Conservation (phyloP, 2,329 filamentous ascomycete genomes). For the Pleoardoris graminearum region DNA sequence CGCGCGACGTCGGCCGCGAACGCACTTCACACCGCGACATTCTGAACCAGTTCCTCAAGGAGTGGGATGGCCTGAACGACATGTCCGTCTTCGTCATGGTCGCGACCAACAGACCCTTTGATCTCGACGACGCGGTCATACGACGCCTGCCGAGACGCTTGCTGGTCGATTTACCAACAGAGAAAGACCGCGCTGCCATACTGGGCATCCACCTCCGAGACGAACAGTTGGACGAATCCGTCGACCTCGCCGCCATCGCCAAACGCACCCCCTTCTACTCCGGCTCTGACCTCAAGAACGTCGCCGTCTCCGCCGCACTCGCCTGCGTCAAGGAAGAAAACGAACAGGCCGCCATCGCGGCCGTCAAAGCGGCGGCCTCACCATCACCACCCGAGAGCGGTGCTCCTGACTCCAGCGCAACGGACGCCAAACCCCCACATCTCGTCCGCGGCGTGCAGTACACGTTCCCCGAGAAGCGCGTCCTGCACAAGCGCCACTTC, state of each 20-base stretch:
- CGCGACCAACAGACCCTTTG: constrained; percentile 92
- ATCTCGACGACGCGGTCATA: constrained; percentile 85
- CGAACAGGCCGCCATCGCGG: constrained; percentile 41
- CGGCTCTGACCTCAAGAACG: constrained; percentile 80
- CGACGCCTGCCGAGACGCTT: constrained; percentile 74
- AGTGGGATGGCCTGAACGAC: constrained; percentile 91
- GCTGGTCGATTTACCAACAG: constrained; percentile 71
- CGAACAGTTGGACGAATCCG: constrained; percentile 64
- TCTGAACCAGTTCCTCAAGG: constrained; percentile 94
- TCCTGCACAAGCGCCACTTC: constrained; percentile 72
- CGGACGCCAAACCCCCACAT: constrained; percentile 14
- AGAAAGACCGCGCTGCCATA: constrained; percentile 68
- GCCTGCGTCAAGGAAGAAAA: constrained; percentile 77
- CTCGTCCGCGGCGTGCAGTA: constrained; percentile 47
- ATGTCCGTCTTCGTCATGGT: constrained; percentile 96
- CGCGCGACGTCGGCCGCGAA: constrained; percentile 67
- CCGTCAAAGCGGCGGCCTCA: constrained; percentile 19
- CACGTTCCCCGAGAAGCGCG: constrained; percentile 69
- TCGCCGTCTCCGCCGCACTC: constrained; percentile 78
- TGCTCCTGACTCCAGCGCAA: not conserved
- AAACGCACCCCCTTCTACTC: constrained; percentile 75
- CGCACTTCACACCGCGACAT: constrained; percentile 79
- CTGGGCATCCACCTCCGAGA: constrained; percentile 71
- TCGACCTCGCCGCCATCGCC: constrained; percentile 66
- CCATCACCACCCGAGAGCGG: constrained; percentile 1